phyloP scores from a whole-genome alignment of 352 stramenopile species.

The Globisporangium orthogonon region DNA sequence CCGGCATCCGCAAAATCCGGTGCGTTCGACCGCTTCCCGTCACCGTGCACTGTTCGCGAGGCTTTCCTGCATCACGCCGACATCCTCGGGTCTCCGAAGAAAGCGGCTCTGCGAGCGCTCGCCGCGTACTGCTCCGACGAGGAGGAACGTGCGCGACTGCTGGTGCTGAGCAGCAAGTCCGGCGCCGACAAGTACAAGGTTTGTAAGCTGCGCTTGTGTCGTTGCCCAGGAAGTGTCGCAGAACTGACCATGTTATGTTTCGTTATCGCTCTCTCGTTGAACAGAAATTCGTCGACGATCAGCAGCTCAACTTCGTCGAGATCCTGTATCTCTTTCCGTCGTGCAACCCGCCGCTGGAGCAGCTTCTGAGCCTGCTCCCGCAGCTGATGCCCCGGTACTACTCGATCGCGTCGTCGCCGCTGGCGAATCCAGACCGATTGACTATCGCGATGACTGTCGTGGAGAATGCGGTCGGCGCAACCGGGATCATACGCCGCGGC shows the following conservation, averaged over 20 bases:
- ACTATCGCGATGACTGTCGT: constrained; percentile 92
- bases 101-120: constrained; percentile 59
- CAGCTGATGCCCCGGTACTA: constrained; percentile 93
- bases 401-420: constrained; percentile 91
- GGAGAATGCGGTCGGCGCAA: constrained; percentile 57
- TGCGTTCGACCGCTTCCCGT: constrained; percentile 37
- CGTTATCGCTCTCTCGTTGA: constrained; percentile 13
- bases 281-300: constrained; percentile 76
- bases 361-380: constrained; percentile 83
- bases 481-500: constrained; percentile 32
- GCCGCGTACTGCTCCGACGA: constrained; percentile 60
- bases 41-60: constrained; percentile 62
- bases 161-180: constrained; percentile 66
- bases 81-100: constrained; percentile 75
- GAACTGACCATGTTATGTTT: not conserved
- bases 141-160: constrained; percentile 47
- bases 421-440: constrained; percentile 56
- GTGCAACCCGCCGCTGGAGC: constrained; percentile 81
- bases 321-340: constrained; percentile 92
- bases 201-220: not conserved
- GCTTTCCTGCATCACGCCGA: constrained; percentile 76
- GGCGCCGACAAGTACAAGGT: constrained; percentile 65
- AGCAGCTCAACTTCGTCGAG: constrained; percentile 88
- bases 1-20: constrained; percentile 15
- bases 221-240: not conserved